phyloP scores from a whole-genome alignment of 768 basidiomycete species.

The Boletus vinaceobasis region DNA sequence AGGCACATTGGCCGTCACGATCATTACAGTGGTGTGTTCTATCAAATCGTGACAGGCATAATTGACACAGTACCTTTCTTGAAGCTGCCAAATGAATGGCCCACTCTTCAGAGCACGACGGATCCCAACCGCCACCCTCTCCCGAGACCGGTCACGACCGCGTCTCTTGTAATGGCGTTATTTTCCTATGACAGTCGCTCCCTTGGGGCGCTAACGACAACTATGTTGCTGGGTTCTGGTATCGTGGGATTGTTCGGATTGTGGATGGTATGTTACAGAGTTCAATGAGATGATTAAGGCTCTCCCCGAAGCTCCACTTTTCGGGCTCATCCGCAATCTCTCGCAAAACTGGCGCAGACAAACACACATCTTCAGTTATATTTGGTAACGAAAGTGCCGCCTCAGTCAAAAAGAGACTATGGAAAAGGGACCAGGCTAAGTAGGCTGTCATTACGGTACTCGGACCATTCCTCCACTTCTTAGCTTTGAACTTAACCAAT shows the following conservation, averaged over 20 bases:
- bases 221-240: constrained; percentile 48
- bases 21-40: constrained; percentile 53
- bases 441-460: constrained; percentile 14
- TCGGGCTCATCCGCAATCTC: constrained; percentile 54
- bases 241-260: constrained; percentile 62
- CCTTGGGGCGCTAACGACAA: constrained; percentile 53
- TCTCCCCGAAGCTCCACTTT: constrained; percentile 52
- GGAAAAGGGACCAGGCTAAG: constrained; percentile 42
- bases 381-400: constrained; percentile 74
- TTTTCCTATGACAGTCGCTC: constrained; percentile 60
- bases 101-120: constrained; percentile 30
- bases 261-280: constrained; percentile 57
- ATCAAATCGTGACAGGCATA: constrained; percentile 1
- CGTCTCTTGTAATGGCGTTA: constrained; percentile 53
- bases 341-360: constrained; percentile 77
- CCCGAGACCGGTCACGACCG: constrained; percentile 55
- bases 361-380: constrained; percentile 73
- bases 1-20: constrained; percentile 48
- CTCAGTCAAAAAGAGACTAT: constrained; percentile 56
- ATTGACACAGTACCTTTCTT: background rate
- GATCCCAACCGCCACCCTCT: constrained; percentile 52
- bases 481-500: constrained; percentile 28
- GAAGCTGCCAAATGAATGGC: constrained; percentile 43
- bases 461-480: constrained; percentile 16
- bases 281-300: constrained; percentile 14